Percentiles rank a stretch among this genome's conserved stretches.
These are phyloP conservation scores for Fusarium pininemorale DNA, from an alignment of 2,329 filamentous ascomycete genomes.

Conservation along the genomic window DNA sequence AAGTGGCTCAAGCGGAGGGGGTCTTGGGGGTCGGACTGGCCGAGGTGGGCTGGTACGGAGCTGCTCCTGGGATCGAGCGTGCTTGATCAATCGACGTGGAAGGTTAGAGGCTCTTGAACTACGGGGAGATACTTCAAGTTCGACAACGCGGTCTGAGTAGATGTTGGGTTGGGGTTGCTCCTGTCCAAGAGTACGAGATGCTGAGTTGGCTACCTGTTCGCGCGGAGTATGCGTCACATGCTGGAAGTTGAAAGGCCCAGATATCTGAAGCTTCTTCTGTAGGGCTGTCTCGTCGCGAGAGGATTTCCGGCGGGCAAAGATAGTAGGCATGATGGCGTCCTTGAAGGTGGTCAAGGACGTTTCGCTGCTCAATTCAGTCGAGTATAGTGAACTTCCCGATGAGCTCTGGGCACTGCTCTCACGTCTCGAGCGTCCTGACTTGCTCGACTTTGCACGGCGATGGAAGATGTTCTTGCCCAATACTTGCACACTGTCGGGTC, in stretches of 20 bases:
- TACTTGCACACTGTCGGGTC: conserved; percentile 67
- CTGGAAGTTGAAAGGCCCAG: conserved; percentile 73
- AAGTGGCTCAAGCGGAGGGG: conserved; percentile 36
- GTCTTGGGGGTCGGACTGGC: conserved; percentile 56
- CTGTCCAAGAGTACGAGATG: conserved; percentile 49
- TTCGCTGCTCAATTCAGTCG: conserved; percentile 54
- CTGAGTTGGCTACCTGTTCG: conserved; percentile 55
- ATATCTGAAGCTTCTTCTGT: conserved; percentile 62
- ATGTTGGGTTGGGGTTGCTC: conserved; percentile 59
- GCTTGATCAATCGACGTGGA: conserved; percentile 52
- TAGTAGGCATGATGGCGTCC: conserved; percentile 58
- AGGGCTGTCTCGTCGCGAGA: conserved; percentile 47
- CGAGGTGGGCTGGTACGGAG: conserved; percentile 59
- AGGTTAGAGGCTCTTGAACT: conserved; percentile 38
- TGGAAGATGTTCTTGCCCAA: conserved; percentile 69
- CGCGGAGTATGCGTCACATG: conserved; percentile 68
- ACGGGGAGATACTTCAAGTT: conserved; percentile 24
- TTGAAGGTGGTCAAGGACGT: conserved; percentile 45
- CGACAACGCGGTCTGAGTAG: conserved; percentile 44
- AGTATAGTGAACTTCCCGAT: conserved; percentile 59
- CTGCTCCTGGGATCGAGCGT: conserved; percentile 60
- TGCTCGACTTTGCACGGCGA: conserved; percentile 59
- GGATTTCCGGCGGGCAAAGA: conserved; percentile 61
- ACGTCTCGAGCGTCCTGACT: conserved; percentile 50
- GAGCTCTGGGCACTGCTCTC: conserved; percentile 61